Evolutionary conservation across 1,139 yeast species (phyloP), one percentile per base, ranked within the genome.

Genomic region (Dujonia santamariae): DNA sequence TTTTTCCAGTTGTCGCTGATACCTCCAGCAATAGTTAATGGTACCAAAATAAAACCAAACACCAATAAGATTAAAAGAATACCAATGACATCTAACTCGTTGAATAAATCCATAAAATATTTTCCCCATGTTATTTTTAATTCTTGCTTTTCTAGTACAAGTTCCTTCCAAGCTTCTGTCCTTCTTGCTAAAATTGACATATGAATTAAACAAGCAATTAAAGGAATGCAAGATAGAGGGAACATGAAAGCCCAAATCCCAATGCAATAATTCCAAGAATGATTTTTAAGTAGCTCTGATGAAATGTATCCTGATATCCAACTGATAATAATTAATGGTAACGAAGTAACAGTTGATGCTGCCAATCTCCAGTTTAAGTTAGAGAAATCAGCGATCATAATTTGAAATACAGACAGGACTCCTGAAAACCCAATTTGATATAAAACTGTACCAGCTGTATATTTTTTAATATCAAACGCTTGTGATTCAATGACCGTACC

Each of bases 231-330:
- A 4, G 75, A 53, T 21, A 81, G 62, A 18, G 90, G 90, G 61
- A 80, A 71, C 41, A 83, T 80, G 50, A 80, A 79, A 1, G 88
- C 87, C 85, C 85, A 84, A 75, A 83, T 81, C 27, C 83, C 88
- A 46, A 82, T 78, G 46, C 80, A 80, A 77, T 81, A 83, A 24
- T 75, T 68, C 92, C 92, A 82, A 2, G 57, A 42, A 53, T 63
- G 56, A 7, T 37, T 25, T 9, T 48, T 43, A 19, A 48, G 49
- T 28, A 54, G 45, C 7, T 46, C 47, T 22, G 32, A 46, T 15
- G 9, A 13, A 9, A 24, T 13, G 30, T 51, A 35, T 21, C 53
- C 56, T 4, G 49, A 38, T 5, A 50, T 43, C 56, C 56, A 52
- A 7, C 55, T 48, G 42, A 50, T 51, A 39, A 52, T 52, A 34